A percentile compares a stretch with the other conserved stretches of the same genome.
These are phyloP conservation scores for Colletotrichum agaves DNA, from an alignment of 2,329 filamentous ascomycete species.

Conservation along the genomic window DNA sequence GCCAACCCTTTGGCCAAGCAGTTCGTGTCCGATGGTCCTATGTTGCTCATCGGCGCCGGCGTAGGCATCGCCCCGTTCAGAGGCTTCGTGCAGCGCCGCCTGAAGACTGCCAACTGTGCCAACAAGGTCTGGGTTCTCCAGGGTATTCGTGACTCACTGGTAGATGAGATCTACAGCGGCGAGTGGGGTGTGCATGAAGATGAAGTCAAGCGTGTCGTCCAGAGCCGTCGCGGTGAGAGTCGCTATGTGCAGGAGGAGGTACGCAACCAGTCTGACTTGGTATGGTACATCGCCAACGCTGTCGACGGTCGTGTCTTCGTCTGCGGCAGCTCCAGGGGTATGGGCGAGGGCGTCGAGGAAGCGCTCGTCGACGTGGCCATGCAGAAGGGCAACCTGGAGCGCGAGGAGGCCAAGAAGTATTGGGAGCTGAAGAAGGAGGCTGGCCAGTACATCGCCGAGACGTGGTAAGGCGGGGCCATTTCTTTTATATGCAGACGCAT, in stretches of 20 bases:
- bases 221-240: slow-evolving; percentile 80
- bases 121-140: slow-evolving; percentile 99
- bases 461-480: slow-evolving; percentile 60
- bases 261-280: slow-evolving; percentile 88
- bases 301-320: slow-evolving; percentile 97
- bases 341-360: slow-evolving; percentile 95
- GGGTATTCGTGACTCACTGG: slow-evolving; percentile 89
- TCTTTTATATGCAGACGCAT: slow-evolving; percentile 1
- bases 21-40: slow-evolving; percentile 93
- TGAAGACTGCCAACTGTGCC: slow-evolving; percentile 94
- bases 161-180: slow-evolving; percentile 96
- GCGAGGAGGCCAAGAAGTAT: slow-evolving; percentile 84
- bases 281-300: slow-evolving; percentile 97
- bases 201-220: slow-evolving; percentile 83
- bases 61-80: slow-evolving; percentile 98
- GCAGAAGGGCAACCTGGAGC: slow-evolving; percentile 87
- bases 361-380: slow-evolving; percentile 91
- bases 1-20: slow-evolving; percentile 92
- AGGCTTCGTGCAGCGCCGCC: slow-evolving; percentile 92
- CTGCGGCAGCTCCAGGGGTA: slow-evolving; percentile 93
- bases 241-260: slow-evolving; percentile 98
- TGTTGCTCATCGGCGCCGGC: slow-evolving; percentile 96
- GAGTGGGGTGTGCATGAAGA: slow-evolving; percentile 96
- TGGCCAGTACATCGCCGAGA: slow-evolving; percentile 94
- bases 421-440: slow-evolving; percentile 93